phyloP scores from a whole-genome alignment of 2,329 filamentous ascomycete genomes.

The Alternaria sp. region DNA sequence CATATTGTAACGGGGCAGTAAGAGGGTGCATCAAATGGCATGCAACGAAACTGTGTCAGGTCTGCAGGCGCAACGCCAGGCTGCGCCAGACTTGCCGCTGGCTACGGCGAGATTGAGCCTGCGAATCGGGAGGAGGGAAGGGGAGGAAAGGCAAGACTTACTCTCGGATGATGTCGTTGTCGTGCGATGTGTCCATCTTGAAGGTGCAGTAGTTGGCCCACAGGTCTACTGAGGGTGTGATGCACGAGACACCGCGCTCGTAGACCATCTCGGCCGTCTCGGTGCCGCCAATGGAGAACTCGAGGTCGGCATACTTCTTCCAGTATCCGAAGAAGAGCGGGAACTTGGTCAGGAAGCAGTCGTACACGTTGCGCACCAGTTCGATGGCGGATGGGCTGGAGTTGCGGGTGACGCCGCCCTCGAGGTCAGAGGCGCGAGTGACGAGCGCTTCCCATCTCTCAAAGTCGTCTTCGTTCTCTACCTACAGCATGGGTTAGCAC shows the following conservation, averaged over 20 bases:
- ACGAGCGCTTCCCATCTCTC: slow-evolving; percentile 95
- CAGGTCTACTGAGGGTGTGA: slow-evolving; percentile 91
- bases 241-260: slow-evolving; percentile 91
- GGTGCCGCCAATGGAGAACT: slow-evolving; percentile 95
- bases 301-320: slow-evolving; percentile 98
- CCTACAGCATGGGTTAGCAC: slow-evolving; percentile 48
- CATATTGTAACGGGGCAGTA: slow-evolving; percentile 42
- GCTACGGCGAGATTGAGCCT: slow-evolving; percentile 38
- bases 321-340: slow-evolving; percentile 97
- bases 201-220: slow-evolving; percentile 98
- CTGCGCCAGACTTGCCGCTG: slow-evolving; percentile 20
- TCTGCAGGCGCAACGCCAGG: slow-evolving; percentile 21
- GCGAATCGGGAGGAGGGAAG: slow-evolving; percentile 22
- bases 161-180: slow-evolving; percentile 96
- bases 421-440: slow-evolving; percentile 79
- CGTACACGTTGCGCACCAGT: slow-evolving; percentile 84
- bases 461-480: slow-evolving; percentile 83
- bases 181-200: slow-evolving; percentile 97
- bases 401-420: slow-evolving; percentile 94
- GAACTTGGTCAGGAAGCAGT: slow-evolving; percentile 92
- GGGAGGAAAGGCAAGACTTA: slow-evolving; percentile 70
- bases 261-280: slow-evolving; percentile 99
- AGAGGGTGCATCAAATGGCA: slow-evolving; percentile 45
- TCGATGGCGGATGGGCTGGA: slow-evolving; percentile 93
- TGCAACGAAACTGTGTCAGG: slow-evolving; percentile 28